Evolutionary conservation across 345 rosid species (phyloP).

Genomic region (Bretschneidera sinensis): DNA sequence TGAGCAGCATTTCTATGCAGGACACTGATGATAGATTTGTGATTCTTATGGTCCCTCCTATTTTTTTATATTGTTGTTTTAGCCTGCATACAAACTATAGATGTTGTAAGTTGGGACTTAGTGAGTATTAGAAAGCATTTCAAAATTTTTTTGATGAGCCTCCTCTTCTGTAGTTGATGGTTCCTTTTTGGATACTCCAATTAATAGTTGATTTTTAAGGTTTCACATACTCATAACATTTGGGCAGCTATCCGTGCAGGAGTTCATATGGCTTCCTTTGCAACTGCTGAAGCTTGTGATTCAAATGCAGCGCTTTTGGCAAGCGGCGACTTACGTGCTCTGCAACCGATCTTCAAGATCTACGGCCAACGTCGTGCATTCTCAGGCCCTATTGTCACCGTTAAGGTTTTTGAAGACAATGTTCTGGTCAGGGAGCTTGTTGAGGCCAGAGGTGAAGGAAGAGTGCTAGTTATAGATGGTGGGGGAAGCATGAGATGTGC

Average conservation of each 20-base stretch:
- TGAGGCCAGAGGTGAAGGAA: conserved; percentile 72
- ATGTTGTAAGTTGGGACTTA: neutral
- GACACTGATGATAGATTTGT: no score
- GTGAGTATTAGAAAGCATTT: no score
- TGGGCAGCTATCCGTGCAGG: conserved; percentile 13
- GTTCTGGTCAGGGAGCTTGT: conserved; percentile 66
- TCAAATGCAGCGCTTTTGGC: conserved; percentile 49
- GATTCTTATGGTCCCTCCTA: neutral
- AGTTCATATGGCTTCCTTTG: conserved; percentile 41
- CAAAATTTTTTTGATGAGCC: neutral
- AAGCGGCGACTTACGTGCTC: conserved; percentile 62
- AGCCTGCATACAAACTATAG: neutral
- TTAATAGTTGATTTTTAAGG: no score
- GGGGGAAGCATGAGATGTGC: no score
- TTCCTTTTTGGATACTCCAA: no score
- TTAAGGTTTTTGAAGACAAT: conserved; percentile 87
- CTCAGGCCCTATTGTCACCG: conserved; percentile 69
- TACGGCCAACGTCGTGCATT: conserved; percentile 67
- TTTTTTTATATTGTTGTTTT: neutral
- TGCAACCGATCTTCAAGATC: conserved; percentile 64
- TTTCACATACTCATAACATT: neutral
- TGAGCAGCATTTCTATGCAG: no score
- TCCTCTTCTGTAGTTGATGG: neutral
- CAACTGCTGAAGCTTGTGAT: conserved; percentile 89
- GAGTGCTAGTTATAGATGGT: conserved; percentile 79